Percentiles rank a stretch among this genome's conserved stretches.
Conservation (phyloP, 352 stramenopile species). For the Thraustochytrium striatum region DNA sequence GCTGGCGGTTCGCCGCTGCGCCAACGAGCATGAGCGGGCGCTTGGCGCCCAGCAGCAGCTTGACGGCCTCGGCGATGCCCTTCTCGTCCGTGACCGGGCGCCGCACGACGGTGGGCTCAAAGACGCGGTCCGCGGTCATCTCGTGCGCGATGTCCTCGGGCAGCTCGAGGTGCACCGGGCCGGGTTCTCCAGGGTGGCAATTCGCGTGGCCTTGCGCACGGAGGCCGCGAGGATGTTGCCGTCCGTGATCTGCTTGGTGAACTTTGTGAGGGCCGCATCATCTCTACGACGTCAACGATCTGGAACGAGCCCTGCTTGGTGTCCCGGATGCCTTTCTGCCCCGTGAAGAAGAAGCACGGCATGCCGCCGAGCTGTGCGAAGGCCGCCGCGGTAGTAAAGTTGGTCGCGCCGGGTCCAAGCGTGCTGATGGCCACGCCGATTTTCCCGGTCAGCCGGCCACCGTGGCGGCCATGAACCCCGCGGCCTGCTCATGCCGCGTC, state of each 20-base stretch:
- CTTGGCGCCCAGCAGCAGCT: slow-evolving; percentile 45
- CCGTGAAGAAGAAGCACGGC: slow-evolving; percentile 76
- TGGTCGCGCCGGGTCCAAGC: slow-evolving; percentile 75
- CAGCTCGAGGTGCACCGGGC: slow-evolving; percentile 51
- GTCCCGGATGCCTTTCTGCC: slow-evolving; percentile 51
- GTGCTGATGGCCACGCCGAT: slow-evolving; percentile 75
- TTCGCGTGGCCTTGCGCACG: slow-evolving; percentile 46
- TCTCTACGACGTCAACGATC: slow-evolving; percentile 52
- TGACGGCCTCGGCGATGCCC: slow-evolving; percentile 27
- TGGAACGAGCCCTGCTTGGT: slow-evolving; percentile 53
- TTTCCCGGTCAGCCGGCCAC: slow-evolving; percentile 40
- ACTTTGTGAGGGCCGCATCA: slow-evolving; percentile 52
- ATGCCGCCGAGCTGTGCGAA: slow-evolving; percentile 81
- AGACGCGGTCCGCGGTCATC: slow-evolving; percentile 16
- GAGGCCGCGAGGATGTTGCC: slow-evolving; percentile 47
- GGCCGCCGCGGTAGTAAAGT: slow-evolving; percentile 77
- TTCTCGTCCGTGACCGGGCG: slow-evolving; percentile 50
- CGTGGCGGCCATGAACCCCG: slow-evolving; percentile 40
- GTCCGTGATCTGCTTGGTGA: slow-evolving; percentile 47
- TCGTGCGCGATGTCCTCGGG: slow-evolving; percentile 50
- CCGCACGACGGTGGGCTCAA: slow-evolving; percentile 43
- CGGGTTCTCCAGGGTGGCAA: slow-evolving; percentile 49
- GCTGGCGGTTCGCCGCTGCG: slow-evolving; percentile 51
- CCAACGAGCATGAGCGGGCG: slow-evolving; percentile 48
- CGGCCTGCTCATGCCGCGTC: slow-evolving; percentile 51